Base-by-base conservation (phyloP, 2,329 filamentous ascomycete genomes). In the Pseudogymnoascus sp. region DNA sequence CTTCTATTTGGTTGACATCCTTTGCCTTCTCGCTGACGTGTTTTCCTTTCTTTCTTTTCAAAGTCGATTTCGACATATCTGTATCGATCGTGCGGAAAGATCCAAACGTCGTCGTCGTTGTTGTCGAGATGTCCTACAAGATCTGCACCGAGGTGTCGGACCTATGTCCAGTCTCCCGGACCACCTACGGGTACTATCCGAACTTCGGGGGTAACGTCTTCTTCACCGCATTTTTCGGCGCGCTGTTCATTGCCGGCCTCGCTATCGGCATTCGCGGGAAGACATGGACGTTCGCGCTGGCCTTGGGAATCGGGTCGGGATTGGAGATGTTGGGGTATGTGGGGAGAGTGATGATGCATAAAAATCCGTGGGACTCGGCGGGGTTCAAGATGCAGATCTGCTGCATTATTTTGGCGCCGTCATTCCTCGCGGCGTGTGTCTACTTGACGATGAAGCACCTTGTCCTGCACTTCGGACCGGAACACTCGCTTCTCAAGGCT, bases 391-490 rank as follows among this genome's bases (percentile, higher is more conserved):
- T 82, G 54, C 83, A 86, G 67, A 85, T 87, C 72, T 80, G 79
- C 74, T 77, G 79, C 74, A 83, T 68, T 11, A 67, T 67, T 11
- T 62, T 71, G 54, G 60, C 67, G 2, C 70, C 71, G 6, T 84
- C 85, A 31, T 79, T 88, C 65, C 77, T 87, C 74, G 85, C 84
- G 74, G 83, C 85, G 67, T 81, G 79, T 70, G 82, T 88, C 73
- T 88, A 88, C 76, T 80, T 88, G 25, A 86, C 83, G 3, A 80
- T 88, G 65, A 85, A 86, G 73, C 84, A 86, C 77, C 73, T 84
- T 68, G 78, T 80, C 65, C 74, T 83, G 36, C 74, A 78, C 57
- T 76, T 84, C 66, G 78, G 76, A 73, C 79, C 82, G 7, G 48
- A 68, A 39, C 76, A 83, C 62, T 84, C 82, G n/a, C 79, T 81